These are phyloP conservation scores for Monosporascus ibericus DNA, from an alignment of 2,329 filamentous ascomycete species.

Conservation along the genomic window DNA sequence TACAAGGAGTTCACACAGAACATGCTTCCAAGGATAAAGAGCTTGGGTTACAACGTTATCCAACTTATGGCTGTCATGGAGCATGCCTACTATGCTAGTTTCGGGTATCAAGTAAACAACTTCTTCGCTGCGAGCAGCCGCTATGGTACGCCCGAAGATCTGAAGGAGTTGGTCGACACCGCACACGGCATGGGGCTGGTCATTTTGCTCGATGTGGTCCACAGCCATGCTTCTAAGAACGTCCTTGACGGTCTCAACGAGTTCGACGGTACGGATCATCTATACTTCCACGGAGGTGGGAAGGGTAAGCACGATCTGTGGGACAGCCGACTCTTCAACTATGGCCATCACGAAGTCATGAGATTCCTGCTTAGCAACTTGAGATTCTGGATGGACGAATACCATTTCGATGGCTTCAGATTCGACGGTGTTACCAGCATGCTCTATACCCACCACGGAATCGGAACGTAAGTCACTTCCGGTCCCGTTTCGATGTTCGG, in stretches of 20 bases:
- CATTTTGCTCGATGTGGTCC: conserved; percentile 90
- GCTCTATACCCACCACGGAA: conserved; percentile 92
- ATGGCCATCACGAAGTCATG: conserved; percentile 87
- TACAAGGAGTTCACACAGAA: conserved; percentile 96
- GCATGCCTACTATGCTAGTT: conserved; percentile 98
- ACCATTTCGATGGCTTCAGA: conserved; percentile 91
- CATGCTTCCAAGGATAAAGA: conserved; percentile 85
- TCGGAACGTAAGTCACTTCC: conserved; percentile 69
- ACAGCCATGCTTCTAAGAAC: conserved; percentile 97
- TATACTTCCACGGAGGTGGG: conserved; percentile 86
- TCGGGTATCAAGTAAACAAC: conserved; percentile 97
- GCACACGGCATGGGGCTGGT: conserved; percentile 87
- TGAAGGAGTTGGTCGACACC: conserved; percentile 94
- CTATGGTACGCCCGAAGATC: conserved; percentile 86
- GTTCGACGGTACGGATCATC: conserved; percentile 91
- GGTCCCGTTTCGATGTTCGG: background rate
- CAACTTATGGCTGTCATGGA: conserved; percentile 99
- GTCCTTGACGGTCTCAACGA: conserved; percentile 90
- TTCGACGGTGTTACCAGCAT: conserved; percentile 99
- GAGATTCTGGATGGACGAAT: conserved; percentile 99
- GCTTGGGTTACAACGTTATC: conserved; percentile 92
- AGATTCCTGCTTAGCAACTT: conserved; percentile 95
- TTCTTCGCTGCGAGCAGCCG: conserved; percentile 97
- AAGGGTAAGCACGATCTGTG: conserved; percentile 88
- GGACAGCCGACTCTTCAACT: conserved; percentile 97